Evolutionary conservation across 1,139 yeast genomes (phyloP).

Genomic region (Hansenula lynferdii): DNA sequence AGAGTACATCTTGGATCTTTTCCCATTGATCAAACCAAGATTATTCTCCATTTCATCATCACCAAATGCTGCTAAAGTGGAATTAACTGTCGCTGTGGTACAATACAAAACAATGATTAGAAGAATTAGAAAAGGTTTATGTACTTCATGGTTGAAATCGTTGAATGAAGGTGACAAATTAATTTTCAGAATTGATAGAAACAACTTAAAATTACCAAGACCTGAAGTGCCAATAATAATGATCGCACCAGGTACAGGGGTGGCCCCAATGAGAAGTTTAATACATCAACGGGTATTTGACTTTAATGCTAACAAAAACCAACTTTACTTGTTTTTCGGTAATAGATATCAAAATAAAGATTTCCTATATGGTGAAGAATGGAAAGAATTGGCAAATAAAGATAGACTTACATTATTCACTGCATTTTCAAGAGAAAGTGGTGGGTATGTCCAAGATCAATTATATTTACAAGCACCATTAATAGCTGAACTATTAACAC

Average conservation of each 20-base stretch:
- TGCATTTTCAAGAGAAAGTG: conserved; percentile 60
- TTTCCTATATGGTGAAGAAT: conserved; percentile 53
- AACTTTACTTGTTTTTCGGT: conserved; percentile 64
- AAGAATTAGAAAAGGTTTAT: conserved; percentile 73
- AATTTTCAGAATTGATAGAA: conserved; percentile 50
- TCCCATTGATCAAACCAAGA: conserved; percentile 78
- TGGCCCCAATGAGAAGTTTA: conserved; percentile 81
- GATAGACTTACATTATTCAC: conserved; percentile 39
- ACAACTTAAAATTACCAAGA: conserved; percentile 33
- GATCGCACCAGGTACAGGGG: conserved; percentile 89
- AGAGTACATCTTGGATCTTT: conserved; percentile 65
- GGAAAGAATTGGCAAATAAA: conserved; percentile 35
- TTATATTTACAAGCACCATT: conserved; percentile 44
- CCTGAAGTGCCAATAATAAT: conserved; percentile 52
- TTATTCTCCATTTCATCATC: conserved; percentile 76
- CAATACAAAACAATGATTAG: conserved; percentile 81
- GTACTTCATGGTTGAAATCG: conserved; percentile 70
- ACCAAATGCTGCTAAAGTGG: conserved; percentile 33
- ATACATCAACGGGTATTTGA: conserved; percentile 33
- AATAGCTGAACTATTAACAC: conserved; percentile 48
- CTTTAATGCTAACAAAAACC: conserved; percentile 22
- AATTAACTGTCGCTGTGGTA: conserved; percentile 73
- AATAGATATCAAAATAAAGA: conserved; percentile 67
- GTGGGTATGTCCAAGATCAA: conserved; percentile 67
- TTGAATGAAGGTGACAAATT: conserved; percentile 45